A percentile compares a stretch with the other conserved stretches of the same genome.
These are phyloP conservation scores for Bipolaris victoriae DNA, from an alignment of 2,329 filamentous ascomycete genomes.

Conservation along the genomic window DNA sequence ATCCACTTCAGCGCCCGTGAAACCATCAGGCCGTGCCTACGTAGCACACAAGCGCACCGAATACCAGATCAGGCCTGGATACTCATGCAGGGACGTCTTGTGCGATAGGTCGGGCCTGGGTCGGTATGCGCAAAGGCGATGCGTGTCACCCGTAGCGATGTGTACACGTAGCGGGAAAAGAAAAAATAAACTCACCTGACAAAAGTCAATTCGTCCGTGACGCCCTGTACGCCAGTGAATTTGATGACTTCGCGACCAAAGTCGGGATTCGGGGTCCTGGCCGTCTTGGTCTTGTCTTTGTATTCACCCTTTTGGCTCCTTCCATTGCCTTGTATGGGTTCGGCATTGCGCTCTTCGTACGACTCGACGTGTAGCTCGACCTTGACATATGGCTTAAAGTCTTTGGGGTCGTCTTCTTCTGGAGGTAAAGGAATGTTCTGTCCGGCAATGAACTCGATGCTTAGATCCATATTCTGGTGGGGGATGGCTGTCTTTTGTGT, in stretches of 20 bases:
- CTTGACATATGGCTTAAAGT: slow-evolving; percentile 77
- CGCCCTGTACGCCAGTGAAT: slow-evolving; percentile 52
- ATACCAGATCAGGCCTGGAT: background rate
- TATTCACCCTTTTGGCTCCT: slow-evolving; percentile 61
- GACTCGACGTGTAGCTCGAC: slow-evolving; percentile 82
- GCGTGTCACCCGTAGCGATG: slow-evolving; percentile 1
- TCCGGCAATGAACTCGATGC: slow-evolving; percentile 75
- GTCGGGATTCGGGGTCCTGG: slow-evolving; percentile 53
- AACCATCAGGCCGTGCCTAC: background rate
- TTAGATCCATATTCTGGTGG: slow-evolving; percentile 67
- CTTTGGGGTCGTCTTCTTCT: slow-evolving; percentile 59
- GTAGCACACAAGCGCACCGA: background rate
- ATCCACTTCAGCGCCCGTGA: background rate
- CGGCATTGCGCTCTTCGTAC: slow-evolving; percentile 55
- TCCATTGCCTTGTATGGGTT: slow-evolving; percentile 54
- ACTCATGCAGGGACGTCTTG: background rate
- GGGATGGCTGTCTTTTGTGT: slow-evolving; percentile 56
- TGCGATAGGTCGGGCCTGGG: background rate
- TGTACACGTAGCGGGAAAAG: slow-evolving; percentile 13
- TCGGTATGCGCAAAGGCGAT: background rate
- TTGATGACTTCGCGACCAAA: slow-evolving; percentile 53
- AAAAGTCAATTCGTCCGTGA: slow-evolving; percentile 56
- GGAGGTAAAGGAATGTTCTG: slow-evolving; percentile 74
- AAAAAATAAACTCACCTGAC: slow-evolving; percentile 50
- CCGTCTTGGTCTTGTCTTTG: slow-evolving; percentile 55